Evolutionary conservation across 2,329 filamentous ascomycete species (phyloP).

Genomic region (Beauveria varroae): DNA sequence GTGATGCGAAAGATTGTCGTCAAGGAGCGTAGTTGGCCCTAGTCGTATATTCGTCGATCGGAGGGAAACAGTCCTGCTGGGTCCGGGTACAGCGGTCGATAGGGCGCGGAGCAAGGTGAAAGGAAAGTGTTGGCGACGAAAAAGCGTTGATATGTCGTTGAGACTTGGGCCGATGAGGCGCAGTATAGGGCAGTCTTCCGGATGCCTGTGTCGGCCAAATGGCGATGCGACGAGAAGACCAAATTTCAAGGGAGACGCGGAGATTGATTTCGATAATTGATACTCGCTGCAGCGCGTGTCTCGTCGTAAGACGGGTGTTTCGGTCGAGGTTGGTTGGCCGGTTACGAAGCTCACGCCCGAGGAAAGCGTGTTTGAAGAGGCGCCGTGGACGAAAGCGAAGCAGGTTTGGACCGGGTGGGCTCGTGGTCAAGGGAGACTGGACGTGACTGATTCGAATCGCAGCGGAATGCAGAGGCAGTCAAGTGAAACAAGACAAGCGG

Average conservation of each 20-base stretch:
- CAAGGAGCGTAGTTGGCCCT: not conserved
- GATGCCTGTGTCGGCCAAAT: not conserved
- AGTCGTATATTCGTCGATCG: conserved; percentile 6
- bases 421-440: conserved; percentile 12
- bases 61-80: conserved; percentile 10
- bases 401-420: not conserved
- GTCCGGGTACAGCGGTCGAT: conserved; percentile 14
- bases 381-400: not conserved
- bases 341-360: not conserved
- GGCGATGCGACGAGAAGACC: not conserved
- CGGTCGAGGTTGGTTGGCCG: not conserved
- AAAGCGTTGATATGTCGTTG: conserved; percentile 3
- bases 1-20: not conserved
- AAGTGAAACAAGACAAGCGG: conserved; percentile 16
- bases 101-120: conserved; percentile 15
- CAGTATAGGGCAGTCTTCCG: not conserved
- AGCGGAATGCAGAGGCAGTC: conserved; percentile 18
- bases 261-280: not conserved
- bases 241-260: not conserved
- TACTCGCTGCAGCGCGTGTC: not conserved
- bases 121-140: conserved; percentile 12
- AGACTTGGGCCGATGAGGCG: conserved; percentile 9
- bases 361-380: not conserved
- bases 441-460: conserved; percentile 13
- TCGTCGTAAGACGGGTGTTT: conserved; percentile 1